These are phyloP conservation scores for Massariosphaeria phaeospora DNA, from an alignment of 495 filamentous ascomycete species.

Conservation along the genomic window DNA sequence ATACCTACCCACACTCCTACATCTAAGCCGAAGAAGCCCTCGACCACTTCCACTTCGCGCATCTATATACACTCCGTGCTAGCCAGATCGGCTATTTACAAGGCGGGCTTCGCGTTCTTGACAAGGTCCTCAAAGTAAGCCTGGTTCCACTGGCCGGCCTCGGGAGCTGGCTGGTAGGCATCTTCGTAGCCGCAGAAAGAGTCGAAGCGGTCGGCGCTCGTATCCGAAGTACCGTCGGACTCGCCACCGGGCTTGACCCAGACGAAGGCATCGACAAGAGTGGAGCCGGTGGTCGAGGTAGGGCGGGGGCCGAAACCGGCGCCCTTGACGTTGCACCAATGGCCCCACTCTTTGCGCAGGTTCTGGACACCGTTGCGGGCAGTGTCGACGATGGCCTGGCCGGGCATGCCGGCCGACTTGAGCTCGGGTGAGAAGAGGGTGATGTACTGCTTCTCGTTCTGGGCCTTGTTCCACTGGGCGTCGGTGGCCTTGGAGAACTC, in stretches of 20 bases:
- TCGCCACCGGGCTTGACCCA: slow-evolving; percentile 85
- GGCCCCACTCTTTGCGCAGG: slow-evolving; percentile 61
- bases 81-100: slow-evolving; percentile 28
- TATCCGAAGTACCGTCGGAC: slow-evolving; percentile 69
- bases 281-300: slow-evolving; percentile 56
- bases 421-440: slow-evolving; percentile 61
- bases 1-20: not conserved
- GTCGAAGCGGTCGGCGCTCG: slow-evolving; percentile 61
- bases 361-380: slow-evolving; percentile 62
- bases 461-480: slow-evolving; percentile 32
- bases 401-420: slow-evolving; percentile 56
- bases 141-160: slow-evolving; percentile 77
- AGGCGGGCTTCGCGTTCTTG: slow-evolving; percentile 58
- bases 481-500: slow-evolving; percentile 33
- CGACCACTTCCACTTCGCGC: not conserved
- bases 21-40: not conserved
- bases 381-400: slow-evolving; percentile 68
- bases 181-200: slow-evolving; percentile 61
- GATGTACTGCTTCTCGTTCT: slow-evolving; percentile 70
- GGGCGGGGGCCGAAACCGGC: slow-evolving; percentile 71
- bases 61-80: no score
- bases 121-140: slow-evolving; percentile 68
- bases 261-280: slow-evolving; percentile 69
- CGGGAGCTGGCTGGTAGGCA: slow-evolving; percentile 60
- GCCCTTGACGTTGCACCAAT: slow-evolving; percentile 80